A percentile compares a stretch with the other conserved stretches of the same genome.
phyloP scores from a whole-genome alignment of 768 basidiomycete species.

The Collybiopsis confluens region DNA sequence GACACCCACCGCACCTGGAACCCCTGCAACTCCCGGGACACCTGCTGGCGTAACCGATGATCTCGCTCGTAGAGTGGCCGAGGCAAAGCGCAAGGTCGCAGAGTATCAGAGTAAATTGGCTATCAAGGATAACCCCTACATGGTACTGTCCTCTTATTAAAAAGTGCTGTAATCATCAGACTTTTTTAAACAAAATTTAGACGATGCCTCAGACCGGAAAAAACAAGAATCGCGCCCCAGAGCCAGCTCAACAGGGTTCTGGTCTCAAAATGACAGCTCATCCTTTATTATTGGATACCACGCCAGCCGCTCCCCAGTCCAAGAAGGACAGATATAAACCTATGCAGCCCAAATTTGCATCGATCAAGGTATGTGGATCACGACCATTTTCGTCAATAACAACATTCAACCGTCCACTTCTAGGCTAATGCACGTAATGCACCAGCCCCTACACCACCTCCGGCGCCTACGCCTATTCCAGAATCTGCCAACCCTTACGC shows the following conservation, averaged over 20 bases:
- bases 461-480: conserved; percentile 35
- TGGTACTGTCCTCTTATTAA: conserved; percentile 45
- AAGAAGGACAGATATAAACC: conserved; percentile 95
- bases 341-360: conserved; percentile 99
- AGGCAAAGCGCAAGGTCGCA: conserved; percentile 81
- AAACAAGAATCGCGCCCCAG: conserved; percentile 49
- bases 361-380: conserved; percentile 66
- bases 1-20: background rate
- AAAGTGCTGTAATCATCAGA: background rate
- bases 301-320: conserved; percentile 55
- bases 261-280: conserved; percentile 91
- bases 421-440: conserved; percentile 79
- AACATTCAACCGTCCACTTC: conserved; percentile 7
- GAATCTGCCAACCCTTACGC: conserved; percentile 71
- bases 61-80: conserved; percentile 68
- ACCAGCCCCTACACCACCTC: conserved; percentile 54
- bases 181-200: conserved; percentile 24
- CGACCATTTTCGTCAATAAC: background rate
- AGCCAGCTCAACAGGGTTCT: conserved; percentile 71
- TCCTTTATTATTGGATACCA: conserved; percentile 73
- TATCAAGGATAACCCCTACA: conserved; percentile 82
- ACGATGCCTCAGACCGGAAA: conserved; percentile 51
- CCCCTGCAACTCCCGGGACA: conserved; percentile 20
- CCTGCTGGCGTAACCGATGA: conserved; percentile 50
- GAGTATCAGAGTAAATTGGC: conserved; percentile 76